A percentile compares a stretch with the other conserved stretches of the same genome.
phyloP scores from a whole-genome alignment of 306 rosid species.

The Luffa aegyptiaca region DNA sequence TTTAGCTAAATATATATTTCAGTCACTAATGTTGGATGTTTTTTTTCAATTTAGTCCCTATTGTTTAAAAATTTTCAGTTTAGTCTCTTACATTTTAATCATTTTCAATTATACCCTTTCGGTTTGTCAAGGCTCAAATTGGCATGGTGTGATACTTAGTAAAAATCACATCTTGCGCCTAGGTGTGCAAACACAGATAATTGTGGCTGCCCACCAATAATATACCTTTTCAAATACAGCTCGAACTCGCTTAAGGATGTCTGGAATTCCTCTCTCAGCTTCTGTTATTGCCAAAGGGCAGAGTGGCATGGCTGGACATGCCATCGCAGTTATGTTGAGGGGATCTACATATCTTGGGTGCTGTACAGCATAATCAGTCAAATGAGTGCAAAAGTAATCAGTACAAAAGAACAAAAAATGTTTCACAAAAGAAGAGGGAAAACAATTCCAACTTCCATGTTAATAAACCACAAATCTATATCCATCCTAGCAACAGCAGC shows the following conservation, averaged over 20 bases:
- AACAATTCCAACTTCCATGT: neutral
- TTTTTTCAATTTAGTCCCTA: neutral
- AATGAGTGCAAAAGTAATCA: neutral
- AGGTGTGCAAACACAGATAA: neutral
- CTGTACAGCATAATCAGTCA: conserved; percentile 28
- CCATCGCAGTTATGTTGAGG: conserved; percentile 92
- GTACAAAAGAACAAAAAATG: neutral
- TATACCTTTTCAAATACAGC: conserved; percentile 90
- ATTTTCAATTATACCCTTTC: neutral
- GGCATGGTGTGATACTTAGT: too few relatives aligned
- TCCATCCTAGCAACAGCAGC: neutral
- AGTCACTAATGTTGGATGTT: neutral
- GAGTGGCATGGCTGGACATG: conserved; percentile 96
- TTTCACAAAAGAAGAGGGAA: neutral
- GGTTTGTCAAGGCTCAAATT: neutral
- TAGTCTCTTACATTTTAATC: neutral
- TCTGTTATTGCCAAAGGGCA: conserved; percentile 95
- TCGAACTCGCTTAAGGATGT: conserved; percentile 85
- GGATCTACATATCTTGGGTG: conserved; percentile 85
- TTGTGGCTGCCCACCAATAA: neutral
- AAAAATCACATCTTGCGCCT: neutral
- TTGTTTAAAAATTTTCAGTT: too few relatives aligned
- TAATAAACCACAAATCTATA: neutral
- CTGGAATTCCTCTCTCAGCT: conserved; percentile 92
- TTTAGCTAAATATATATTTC: neutral